Conservation (phyloP, 2,329 filamentous ascomycete genomes). For the Corniculantispora saksenae region DNA sequence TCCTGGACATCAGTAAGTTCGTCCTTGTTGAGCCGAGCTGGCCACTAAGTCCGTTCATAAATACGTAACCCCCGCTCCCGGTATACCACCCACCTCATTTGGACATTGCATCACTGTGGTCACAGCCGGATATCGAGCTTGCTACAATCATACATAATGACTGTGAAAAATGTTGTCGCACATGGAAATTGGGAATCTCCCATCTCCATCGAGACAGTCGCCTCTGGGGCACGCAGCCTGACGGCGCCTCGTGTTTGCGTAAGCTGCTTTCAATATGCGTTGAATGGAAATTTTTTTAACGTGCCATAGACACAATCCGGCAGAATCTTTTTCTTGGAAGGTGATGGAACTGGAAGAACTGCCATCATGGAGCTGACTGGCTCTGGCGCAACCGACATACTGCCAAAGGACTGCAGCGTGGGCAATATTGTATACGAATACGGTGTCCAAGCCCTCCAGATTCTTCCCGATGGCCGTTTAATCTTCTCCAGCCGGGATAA, state of each 20-base stretch:
- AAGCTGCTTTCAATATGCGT: slow-evolving; percentile 8
- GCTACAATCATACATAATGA: slow-evolving; percentile 24
- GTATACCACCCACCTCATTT: background rate
- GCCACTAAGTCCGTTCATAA: too few species aligned
- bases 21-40: too few species aligned
- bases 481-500: slow-evolving; percentile 49
- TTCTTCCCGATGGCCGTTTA: slow-evolving; percentile 41
- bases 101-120: background rate
- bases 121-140: background rate
- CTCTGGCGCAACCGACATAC: slow-evolving; percentile 38
- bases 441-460: slow-evolving; percentile 47
- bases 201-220: slow-evolving; percentile 39
- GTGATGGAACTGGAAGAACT: slow-evolving; percentile 40
- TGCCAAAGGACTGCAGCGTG: slow-evolving; percentile 46
- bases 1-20: too few species aligned
- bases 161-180: slow-evolving; percentile 28
- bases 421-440: slow-evolving; percentile 54
- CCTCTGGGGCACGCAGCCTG: slow-evolving; percentile 35
- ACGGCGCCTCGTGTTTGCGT: slow-evolving; percentile 40
- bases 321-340: slow-evolving; percentile 41
- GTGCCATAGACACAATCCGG: slow-evolving; percentile 29
- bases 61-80: background rate
- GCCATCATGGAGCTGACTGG: slow-evolving; percentile 45
- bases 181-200: slow-evolving; percentile 44
- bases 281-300: slow-evolving; percentile 2